Evolutionary conservation across 225 moss, liverwort and hornwort species (phyloP).

Genomic region (Asterella californica): DNA sequence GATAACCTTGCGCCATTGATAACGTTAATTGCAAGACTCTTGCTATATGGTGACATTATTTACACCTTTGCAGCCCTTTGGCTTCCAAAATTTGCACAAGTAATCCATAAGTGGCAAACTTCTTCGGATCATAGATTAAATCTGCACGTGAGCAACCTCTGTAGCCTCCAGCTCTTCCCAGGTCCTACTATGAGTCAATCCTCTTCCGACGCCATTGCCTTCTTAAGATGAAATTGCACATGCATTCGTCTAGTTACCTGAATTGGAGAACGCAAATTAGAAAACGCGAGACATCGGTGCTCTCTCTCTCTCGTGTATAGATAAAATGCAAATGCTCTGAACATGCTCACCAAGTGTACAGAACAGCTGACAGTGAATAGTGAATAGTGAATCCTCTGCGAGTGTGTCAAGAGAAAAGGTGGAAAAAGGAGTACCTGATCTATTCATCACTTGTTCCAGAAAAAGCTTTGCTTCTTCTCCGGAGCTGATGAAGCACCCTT

Average conservation of each 20-base stretch:
- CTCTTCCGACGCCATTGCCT: neutral
- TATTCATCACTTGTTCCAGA: slow-evolving; percentile 6
- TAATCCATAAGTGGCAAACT: neutral
- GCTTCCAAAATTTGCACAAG: neutral
- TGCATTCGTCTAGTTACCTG: slow-evolving; percentile 6
- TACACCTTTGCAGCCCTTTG: slow-evolving; percentile 7
- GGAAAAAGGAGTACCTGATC: neutral
- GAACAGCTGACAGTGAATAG: no score
- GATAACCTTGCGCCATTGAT: neutral
- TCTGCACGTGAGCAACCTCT: slow-evolving; percentile 1
- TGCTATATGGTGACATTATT: slow-evolving; percentile 11
- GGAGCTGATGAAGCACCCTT: slow-evolving; percentile 19
- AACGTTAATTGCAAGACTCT: neutral
- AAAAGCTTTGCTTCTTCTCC: slow-evolving; percentile 20
- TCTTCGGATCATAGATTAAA: neutral
- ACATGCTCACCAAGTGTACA: no score
- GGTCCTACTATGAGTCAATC: neutral
- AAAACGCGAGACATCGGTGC: neutral
- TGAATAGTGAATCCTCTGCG: no score
- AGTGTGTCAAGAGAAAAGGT: neutral
- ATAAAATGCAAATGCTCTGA: no score
- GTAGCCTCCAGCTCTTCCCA: neutral
- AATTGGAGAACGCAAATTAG: neutral
- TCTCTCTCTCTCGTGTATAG: neutral
- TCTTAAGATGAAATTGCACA: neutral